Evolutionary conservation across 192 early-diverging fungal genomes (phyloP), one percentile per base, ranked within the genome.

Genomic region (Paraglomus brasilianum): DNA sequence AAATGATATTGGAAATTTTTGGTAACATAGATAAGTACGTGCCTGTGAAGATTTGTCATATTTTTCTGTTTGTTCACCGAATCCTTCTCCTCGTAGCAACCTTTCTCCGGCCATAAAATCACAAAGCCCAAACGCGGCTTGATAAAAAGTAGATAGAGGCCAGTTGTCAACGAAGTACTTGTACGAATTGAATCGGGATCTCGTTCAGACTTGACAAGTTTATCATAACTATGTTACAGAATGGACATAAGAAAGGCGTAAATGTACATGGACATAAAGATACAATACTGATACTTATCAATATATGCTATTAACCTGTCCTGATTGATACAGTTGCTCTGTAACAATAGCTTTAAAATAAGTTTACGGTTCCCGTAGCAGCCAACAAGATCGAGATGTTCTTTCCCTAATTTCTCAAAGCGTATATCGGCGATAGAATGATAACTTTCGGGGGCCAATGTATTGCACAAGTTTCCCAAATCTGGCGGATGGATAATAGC

Each of bases 31-130:
- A 30, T 30, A 30, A 30, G 30, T 30, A 30, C 30, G 30, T 40
- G 67, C 71, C 71, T 47, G 45, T 72, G 71, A 14, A 72, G 41
- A 15, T 72, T 72, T 19, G 45, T 69, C 64, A 72, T 55, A 49
- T 72, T 72, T 55, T 72, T 72, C 41, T 67, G 66, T 38, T 17
- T 24, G 24, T 68, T 22, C 5, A 51, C 42, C 36, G 71, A 56
- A 8, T 22, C 71, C 40, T 67, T 67, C 13, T 65, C 55, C 24
- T 64, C 71, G 55, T 66, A 72, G 58, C 67, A 69, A 8, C 55
- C 67, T 7, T 1, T 15, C 45, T 69, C 67, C 36, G 39, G 21
- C 67, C 71, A 72, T 45, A 67, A 65, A 55, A 72, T 57, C 2
- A 72, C 65, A 38, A 72, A 24, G n/a, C 55, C 55, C 5, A 24